Conservation (phyloP, 2,329 filamentous ascomycete species). For the Fusarium piperis region DNA sequence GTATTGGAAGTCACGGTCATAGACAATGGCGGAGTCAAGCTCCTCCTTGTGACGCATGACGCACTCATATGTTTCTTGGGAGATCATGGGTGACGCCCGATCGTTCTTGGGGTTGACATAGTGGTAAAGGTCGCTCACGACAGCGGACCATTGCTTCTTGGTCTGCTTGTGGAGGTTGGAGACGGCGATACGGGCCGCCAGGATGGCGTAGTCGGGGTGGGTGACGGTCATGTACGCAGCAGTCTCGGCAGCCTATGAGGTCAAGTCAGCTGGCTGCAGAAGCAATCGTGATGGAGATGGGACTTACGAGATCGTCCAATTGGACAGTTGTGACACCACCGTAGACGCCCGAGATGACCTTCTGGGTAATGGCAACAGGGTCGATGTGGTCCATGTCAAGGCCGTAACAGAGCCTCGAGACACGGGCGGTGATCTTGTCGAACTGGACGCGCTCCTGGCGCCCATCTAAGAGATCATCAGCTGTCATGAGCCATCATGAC, state of each 20-base stretch:
- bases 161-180: conserved; percentile 99
- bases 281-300: neutral
- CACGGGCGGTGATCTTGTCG: conserved; percentile 99
- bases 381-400: conserved; percentile 95
- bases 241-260: conserved; percentile 87
- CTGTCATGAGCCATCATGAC: neutral
- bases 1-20: conserved; percentile 99
- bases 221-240: conserved; percentile 99
- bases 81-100: conserved; percentile 91
- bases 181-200: conserved; percentile 96
- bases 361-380: conserved; percentile 97
- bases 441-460: conserved; percentile 99
- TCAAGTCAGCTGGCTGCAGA: conserved; percentile 8
- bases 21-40: conserved; percentile 98
- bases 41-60: conserved; percentile 97
- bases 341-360: conserved; percentile 99
- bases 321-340: conserved; percentile 97
- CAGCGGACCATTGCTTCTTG: conserved; percentile 99
- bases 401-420: conserved; percentile 96
- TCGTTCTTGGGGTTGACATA: conserved; percentile 96
- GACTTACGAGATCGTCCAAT: conserved; percentile 91
- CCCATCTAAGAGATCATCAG: conserved; percentile 70
- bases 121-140: conserved; percentile 91
- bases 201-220: conserved; percentile 98
- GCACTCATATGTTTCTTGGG: conserved; percentile 86